phyloP scores from a whole-genome alignment of 176 grass and related monocot species.

The Carex cristatella region DNA sequence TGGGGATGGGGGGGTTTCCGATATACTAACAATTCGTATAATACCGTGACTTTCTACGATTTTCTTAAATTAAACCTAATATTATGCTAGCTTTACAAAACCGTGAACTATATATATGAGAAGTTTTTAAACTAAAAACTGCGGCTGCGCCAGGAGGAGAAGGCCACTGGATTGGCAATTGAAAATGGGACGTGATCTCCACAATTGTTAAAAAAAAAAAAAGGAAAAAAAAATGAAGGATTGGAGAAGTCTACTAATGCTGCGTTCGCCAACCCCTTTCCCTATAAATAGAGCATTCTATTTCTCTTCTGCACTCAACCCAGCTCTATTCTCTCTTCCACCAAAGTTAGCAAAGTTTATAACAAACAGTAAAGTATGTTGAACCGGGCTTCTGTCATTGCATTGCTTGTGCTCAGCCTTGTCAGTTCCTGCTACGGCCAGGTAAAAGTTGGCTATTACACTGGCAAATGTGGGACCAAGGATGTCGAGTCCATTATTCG shows the following conservation, averaged over 20 bases:
- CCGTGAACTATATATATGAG: background rate
- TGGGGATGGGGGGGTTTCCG: too few species aligned
- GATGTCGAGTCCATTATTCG: constrained; percentile 33
- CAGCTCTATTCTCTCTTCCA: background rate
- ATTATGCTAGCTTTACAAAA: background rate
- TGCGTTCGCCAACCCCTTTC: background rate
- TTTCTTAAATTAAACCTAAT: background rate
- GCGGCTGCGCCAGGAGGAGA: background rate
- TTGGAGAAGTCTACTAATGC: background rate
- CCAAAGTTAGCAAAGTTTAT: background rate
- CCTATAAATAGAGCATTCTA: background rate
- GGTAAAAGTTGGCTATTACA: constrained; percentile 24
- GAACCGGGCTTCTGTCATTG: background rate
- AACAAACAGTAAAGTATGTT: background rate
- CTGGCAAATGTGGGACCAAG: constrained; percentile 23
- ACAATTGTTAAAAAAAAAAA: background rate
- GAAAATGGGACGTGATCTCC: background rate
- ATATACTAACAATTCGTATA: too few species aligned
- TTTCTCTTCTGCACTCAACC: background rate
- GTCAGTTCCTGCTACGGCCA: background rate
- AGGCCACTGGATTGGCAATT: background rate
- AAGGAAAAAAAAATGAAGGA: background rate
- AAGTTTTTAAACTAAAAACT: background rate
- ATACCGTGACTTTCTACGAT: background rate
- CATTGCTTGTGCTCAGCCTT: background rate